A percentile compares a stretch with the other conserved stretches of the same genome.
Evolutionary conservation across 129 eudicot species (phyloP).

Genomic region (Chrysanthemum makinoi): DNA sequence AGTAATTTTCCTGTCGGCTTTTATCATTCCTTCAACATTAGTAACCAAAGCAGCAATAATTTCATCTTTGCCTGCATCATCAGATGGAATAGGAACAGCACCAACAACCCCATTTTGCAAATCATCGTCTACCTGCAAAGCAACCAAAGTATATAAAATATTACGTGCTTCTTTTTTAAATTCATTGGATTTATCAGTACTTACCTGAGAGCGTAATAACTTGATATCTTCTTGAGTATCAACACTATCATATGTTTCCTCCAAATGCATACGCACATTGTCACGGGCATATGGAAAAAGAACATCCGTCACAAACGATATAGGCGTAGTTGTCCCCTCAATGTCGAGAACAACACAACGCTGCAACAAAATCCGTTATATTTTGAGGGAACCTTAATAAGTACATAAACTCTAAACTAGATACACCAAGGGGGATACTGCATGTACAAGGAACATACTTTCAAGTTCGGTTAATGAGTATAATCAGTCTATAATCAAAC

Average conservation of each 20-base stretch:
- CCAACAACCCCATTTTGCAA: constrained; percentile 61
- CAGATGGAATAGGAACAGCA: constrained; percentile 74
- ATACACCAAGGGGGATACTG: too few species aligned
- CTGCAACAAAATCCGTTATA: constrained; percentile 42
- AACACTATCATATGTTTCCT: constrained; percentile 65
- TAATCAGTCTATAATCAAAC: too few species aligned
- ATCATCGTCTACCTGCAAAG: constrained; percentile 71
- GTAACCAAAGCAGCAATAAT: constrained; percentile 85
- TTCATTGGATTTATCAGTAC: constrained; percentile 6
- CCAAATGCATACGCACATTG: constrained; percentile 87
- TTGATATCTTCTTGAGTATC: constrained; percentile 90
- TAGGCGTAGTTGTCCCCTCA: constrained; percentile 99
- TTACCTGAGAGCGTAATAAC: constrained; percentile 72
- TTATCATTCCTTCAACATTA: constrained; percentile 87
- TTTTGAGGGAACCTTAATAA: background rate
- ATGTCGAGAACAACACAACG: constrained; percentile 89
- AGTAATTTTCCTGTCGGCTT: constrained; percentile 93
- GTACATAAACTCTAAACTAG: background rate
- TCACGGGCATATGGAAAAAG: constrained; percentile 96
- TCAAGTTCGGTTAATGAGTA: too few species aligned
- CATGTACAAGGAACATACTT: too few species aligned
- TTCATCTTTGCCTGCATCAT: constrained; percentile 67
- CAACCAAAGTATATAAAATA: background rate
- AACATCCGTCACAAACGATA: constrained; percentile 96
- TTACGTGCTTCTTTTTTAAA: background rate